These are phyloP conservation scores for Starmerella bacillaris DNA, from an alignment of 805 yeast genomes.

Conservation along the genomic window DNA sequence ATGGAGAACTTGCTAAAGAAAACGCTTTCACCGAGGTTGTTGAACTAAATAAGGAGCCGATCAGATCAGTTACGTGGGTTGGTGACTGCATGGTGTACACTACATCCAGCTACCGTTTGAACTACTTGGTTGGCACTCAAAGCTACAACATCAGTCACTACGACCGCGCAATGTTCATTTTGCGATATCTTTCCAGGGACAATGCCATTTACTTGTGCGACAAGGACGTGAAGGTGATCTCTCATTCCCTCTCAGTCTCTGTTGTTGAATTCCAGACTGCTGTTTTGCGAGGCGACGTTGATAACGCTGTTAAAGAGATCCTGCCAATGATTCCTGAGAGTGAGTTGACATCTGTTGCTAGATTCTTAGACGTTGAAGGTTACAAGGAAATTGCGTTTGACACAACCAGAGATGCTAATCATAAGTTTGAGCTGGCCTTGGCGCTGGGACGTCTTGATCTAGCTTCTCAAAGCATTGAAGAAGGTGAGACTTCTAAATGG, in stretches of 20 bases:
- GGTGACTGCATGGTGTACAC: conserved; percentile 94
- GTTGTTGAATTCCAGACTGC: conserved; percentile 92
- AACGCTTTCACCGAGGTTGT: conserved; percentile 67
- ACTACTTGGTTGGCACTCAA: conserved; percentile 88
- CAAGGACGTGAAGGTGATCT: conserved; percentile 65
- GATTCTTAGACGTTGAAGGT: conserved; percentile 89
- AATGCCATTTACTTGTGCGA: conserved; percentile 80
- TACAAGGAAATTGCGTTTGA: conserved; percentile 65
- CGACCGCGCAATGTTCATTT: conserved; percentile 66
- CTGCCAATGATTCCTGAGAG: conserved; percentile 39
- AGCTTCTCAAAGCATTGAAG: conserved; percentile 47
- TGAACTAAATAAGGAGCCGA: conserved; percentile 54
- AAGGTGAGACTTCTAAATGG: conserved; percentile 44
- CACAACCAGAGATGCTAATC: conserved; percentile 73
- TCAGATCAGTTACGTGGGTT: conserved; percentile 84
- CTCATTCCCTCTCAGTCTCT: conserved; percentile 65
- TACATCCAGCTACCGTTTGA: conserved; percentile 68
- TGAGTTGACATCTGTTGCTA: conserved; percentile 58
- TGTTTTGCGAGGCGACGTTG: conserved; percentile 85
- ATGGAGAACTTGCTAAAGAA: conserved; percentile 49
- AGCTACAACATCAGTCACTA: conserved; percentile 83
- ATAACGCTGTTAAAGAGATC: conserved; percentile 42
- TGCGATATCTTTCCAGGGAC: conserved; percentile 83
- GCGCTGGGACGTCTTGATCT: conserved; percentile 50
- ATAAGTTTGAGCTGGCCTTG: conserved; percentile 77